A percentile compares a stretch with the other conserved stretches of the same genome.
Conservation (phyloP, 345 rosid genomes). For the Alliaria petiolata region DNA sequence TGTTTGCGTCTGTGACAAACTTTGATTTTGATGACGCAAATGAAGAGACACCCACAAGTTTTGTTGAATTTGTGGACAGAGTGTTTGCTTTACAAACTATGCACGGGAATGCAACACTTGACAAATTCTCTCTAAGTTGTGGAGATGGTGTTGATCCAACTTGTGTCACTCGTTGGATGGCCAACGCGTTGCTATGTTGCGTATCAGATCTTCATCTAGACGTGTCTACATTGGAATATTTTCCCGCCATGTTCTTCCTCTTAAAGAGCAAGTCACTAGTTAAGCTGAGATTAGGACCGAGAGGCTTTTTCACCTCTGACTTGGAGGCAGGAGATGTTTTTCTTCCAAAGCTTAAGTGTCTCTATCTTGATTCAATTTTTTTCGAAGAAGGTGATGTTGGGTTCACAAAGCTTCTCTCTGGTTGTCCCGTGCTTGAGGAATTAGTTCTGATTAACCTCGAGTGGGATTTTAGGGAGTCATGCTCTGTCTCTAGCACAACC, state of each 20-base stretch:
- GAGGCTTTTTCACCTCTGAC: no score
- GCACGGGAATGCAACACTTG: not conserved
- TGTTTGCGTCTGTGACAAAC: not conserved
- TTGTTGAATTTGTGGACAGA: not conserved
- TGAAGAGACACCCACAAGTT: no score
- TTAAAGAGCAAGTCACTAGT: not conserved
- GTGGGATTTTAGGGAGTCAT: no score
- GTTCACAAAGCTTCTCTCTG: not conserved
- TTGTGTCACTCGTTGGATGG: not conserved
- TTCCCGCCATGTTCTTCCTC: not conserved
- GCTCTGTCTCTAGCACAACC: no score
- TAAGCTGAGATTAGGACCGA: not conserved
- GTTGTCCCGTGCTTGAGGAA: not conserved
- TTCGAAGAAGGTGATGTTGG: not conserved
- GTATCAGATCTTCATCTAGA: not conserved
- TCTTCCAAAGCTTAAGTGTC: slow-evolving; percentile 3
- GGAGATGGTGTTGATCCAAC: not conserved
- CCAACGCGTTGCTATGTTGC: not conserved
- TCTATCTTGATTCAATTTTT: not conserved
- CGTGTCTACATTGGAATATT: no score
- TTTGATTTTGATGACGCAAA: not conserved
- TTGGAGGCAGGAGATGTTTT: not conserved
- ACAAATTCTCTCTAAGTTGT: not conserved
- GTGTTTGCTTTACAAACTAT: not conserved
- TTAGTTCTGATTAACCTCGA: no score